Base-by-base conservation (phyloP, 495 filamentous ascomycete species). In the Aspergillus nanangensis region DNA sequence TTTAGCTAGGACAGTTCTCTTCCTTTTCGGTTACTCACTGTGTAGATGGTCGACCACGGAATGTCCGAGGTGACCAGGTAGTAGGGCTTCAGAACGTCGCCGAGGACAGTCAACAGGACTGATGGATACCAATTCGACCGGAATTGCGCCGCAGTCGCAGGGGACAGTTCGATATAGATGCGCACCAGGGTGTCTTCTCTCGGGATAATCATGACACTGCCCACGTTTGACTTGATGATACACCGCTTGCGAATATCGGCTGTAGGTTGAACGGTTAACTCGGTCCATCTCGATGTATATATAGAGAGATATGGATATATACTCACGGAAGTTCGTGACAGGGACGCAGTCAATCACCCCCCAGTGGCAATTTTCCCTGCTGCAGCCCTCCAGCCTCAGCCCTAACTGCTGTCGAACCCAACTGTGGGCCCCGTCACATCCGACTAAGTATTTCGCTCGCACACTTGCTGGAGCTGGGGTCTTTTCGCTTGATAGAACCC, bases 161-260 rank as follows among this genome's bases (percentile, higher is more conserved):
- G n/a, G 2, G 44, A 31, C 25, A 86, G 65, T 51, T 84, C 79
- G 38, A 83, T 77, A 54, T 85, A 87, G 2, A 85, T 52, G 18
- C 81, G 73, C 13, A 81, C 77, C n/a, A 82, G 62, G 54, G 72
- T 75, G 46, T 74, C 73, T 43, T 83, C 81, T 35, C 83, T 13
- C 22, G 82, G 83, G 18, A 87, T 78, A 8, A 82, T 57, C 71
- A 86, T 78, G 20, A 86, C 55, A 25, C 69, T 76, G 3, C 82
- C 83, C 4, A 65, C 67, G 3, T 61, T 60, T 21, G 75, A 76
- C 48, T 82, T 78, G 32, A 83, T 75, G 19, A 76, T 75, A 53
- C 80, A 82, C 42, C 74, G 62, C 58, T 70, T 76, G 24, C 82
- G 69, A 41, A 86, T 76, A 50, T 84, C 81, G 14, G 81, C 50